Evolutionary conservation across 2,329 filamentous ascomycete genomes (phyloP), one percentile per base, ranked within the genome.

Genomic region (Talaromyces funiculosus): DNA sequence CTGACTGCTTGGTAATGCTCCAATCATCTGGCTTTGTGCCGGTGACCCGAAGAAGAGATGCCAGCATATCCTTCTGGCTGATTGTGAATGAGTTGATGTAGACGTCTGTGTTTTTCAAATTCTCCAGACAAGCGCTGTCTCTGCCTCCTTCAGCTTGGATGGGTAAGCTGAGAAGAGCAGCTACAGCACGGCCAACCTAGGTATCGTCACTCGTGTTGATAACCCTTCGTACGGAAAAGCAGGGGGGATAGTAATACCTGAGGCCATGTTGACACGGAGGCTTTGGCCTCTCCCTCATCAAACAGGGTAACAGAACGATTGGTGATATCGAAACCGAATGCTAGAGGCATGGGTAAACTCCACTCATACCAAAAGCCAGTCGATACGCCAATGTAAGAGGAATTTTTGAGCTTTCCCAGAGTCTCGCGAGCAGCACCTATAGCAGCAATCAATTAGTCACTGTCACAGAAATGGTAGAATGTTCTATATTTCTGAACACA

Each of bases 51-150:
- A 86, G 78, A 14, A 86, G 72, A 16, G 80, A 81, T 43, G 82
- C 80, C 57, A 90, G 78, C 76, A 90, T 89, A 6, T 90, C 86
- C 12, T 79, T 78, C 20, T 90, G 87, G 61, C 71, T 90, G 87
- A 86, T 66, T 9, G 74, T 70, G 73, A 88, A 89, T 62, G 82
- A 85, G 9, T 75, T 78, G 14, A 86, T 65, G 65, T 79, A 83
- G 1, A 87, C 67, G 0, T 66, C 64, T 55, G 79, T 77, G 69
- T 86, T 84, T 9, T 6, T 75, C 2, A 70, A 66, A 8, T 72
- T 70, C 10, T 65, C 66, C 31, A 78, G 75, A 1, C 68, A 69
- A 38, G 62, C 68, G 49, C 70, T 72, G 1, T 77, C 72, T 0
- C 80, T 78, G 18, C 71, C 64, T 74, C 1, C 68, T 69, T 42